These are phyloP conservation scores for Euryodendron excelsum DNA, from an alignment of 148 eudicot species.

Conservation along the genomic window DNA sequence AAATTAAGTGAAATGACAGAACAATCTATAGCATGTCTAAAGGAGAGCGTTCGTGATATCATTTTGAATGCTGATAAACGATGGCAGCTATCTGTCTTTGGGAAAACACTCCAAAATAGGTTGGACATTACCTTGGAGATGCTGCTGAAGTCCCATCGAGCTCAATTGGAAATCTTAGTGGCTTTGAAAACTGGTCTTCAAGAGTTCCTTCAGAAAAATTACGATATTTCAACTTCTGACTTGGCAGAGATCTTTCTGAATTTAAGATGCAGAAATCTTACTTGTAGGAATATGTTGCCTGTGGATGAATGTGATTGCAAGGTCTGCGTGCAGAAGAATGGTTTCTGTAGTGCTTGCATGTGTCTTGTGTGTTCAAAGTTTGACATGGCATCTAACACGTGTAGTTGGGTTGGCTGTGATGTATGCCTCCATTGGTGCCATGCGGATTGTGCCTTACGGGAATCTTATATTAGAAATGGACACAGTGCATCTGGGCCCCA, in stretches of 20 bases:
- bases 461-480: conserved; percentile 76
- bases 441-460: conserved; percentile 81
- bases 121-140: conserved; percentile 65
- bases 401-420: conserved; percentile 99
- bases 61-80: conserved; percentile 52
- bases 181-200: conserved; percentile 65
- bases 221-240: conserved; percentile 50
- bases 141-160: conserved; percentile 60
- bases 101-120: conserved; percentile 64
- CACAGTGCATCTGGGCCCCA: conserved; percentile 52
- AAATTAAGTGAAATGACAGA: conserved; percentile 65
- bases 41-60: conserved; percentile 60
- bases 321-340: conserved; percentile 67
- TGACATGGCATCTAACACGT: conserved; percentile 89
- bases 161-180: conserved; percentile 71
- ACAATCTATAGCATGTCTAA: conserved; percentile 45
- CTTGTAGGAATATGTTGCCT: conserved; percentile 71
- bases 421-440: conserved; percentile 98
- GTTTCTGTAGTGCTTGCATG: conserved; percentile 90
- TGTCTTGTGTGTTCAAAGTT: conserved; percentile 92
- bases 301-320: conserved; percentile 97
- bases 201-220: conserved; percentile 52
- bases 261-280: conserved; percentile 76
- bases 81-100: conserved; percentile 57
- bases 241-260: conserved; percentile 77